phyloP scores from a whole-genome alignment of 2,329 filamentous ascomycete species.

The Colletotrichum scovillei region DNA sequence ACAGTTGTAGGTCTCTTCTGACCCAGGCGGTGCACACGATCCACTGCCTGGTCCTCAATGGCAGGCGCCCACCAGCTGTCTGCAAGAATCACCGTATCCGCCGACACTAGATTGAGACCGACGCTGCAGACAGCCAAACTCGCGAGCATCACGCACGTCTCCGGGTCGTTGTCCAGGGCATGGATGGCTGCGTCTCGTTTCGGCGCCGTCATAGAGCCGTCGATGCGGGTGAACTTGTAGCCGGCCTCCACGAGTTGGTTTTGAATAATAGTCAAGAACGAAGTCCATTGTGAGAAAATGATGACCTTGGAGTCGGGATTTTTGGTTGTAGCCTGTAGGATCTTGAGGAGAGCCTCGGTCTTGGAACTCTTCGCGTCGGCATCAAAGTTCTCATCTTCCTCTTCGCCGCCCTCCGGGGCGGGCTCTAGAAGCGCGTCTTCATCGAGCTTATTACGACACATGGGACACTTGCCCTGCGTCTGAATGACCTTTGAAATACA shows the following conservation, averaged over 20 bases:
- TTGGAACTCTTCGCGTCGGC: constrained; percentile 80
- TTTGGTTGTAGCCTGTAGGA: constrained; percentile 75
- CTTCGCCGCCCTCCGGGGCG: constrained; percentile 62
- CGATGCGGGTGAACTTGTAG: constrained; percentile 77
- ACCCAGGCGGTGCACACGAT: constrained; percentile 87
- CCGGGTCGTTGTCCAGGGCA: constrained; percentile 73
- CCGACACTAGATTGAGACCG: constrained; percentile 86
- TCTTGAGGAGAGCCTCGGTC: constrained; percentile 81
- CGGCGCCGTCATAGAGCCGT: constrained; percentile 80
- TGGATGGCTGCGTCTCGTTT: constrained; percentile 79
- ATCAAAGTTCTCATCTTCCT: constrained; percentile 65
- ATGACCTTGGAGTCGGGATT: constrained; percentile 76
- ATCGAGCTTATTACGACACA: constrained; percentile 79
- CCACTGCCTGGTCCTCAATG: constrained; percentile 91
- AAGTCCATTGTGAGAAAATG: constrained; percentile 83
- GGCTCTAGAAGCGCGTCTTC: constrained; percentile 73
- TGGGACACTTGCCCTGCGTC: constrained; percentile 82
- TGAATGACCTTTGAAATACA: constrained; percentile 83
- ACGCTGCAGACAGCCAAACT: constrained; percentile 86
- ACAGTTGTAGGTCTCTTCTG: constrained; percentile 84
- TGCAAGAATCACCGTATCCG: constrained; percentile 84
- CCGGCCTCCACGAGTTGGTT: constrained; percentile 70
- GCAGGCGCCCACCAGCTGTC: constrained; percentile 94
- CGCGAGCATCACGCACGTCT: constrained; percentile 82
- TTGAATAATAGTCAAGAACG: constrained; percentile 79